Percentiles rank a stretch among this genome's conserved stretches.
These are phyloP conservation scores for Vitis cinerea DNA, from an alignment of 164 flowering plant species.

Conservation along the genomic window DNA sequence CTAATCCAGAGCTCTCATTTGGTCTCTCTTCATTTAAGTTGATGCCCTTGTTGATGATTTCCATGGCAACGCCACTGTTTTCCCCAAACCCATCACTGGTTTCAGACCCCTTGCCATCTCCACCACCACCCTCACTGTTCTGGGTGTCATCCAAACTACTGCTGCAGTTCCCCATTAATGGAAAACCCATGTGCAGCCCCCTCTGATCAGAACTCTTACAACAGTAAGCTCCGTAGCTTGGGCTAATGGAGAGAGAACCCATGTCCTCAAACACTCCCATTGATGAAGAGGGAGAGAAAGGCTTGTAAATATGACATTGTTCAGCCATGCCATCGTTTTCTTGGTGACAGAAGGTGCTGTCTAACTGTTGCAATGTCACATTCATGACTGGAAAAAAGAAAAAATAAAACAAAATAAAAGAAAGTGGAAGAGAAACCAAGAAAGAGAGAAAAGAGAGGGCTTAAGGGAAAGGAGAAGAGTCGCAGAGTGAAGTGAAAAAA, in stretches of 20 bases:
- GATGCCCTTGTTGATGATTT: background rate
- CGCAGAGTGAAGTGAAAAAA: background rate
- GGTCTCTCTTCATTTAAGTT: too few relatives aligned
- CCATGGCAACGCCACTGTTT: background rate
- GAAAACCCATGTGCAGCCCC: background rate
- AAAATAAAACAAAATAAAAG: too few relatives aligned
- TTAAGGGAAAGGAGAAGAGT: background rate
- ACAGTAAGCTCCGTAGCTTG: background rate
- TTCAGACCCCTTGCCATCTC: background rate
- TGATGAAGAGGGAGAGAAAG: constrained; percentile 1
- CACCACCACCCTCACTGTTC: too few relatives aligned
- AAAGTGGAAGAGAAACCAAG: too few relatives aligned
- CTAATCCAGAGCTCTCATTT: background rate
- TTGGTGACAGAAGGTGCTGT: constrained; percentile 1
- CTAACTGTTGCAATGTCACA: constrained; percentile 16
- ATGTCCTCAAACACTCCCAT: background rate
- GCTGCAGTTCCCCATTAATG: background rate
- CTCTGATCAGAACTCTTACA: too few relatives aligned
- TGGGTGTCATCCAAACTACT: background rate
- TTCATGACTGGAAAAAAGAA: constrained; percentile 2
- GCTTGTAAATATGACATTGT: too few relatives aligned
- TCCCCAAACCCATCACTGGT: background rate
- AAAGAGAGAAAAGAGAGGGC: background rate
- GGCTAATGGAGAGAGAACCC: background rate
- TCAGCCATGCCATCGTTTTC: background rate